A percentile compares a stretch with the other conserved stretches of the same genome.
Evolutionary conservation across 257 asterid genomes (phyloP).

Genomic region (Salvia splendens): DNA sequence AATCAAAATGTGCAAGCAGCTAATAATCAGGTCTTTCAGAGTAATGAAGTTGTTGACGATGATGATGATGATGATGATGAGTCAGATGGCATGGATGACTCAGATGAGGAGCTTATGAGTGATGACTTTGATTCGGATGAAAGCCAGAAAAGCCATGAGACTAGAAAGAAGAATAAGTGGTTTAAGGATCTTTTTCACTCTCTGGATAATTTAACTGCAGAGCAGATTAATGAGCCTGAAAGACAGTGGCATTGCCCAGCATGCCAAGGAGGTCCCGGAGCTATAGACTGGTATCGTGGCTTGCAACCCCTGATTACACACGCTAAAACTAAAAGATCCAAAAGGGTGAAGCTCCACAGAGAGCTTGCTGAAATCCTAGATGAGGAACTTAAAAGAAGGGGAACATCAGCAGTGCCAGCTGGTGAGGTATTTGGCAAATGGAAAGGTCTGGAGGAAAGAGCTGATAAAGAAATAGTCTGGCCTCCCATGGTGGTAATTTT

Average conservation of each 20-base stretch:
- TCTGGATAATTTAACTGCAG: constrained; percentile 46
- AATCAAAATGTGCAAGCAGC: constrained; percentile 19
- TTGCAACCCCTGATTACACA: constrained; percentile 56
- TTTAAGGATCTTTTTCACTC: constrained; percentile 47
- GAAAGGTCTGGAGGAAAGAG: constrained; percentile 43
- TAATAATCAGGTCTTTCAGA: constrained; percentile 28
- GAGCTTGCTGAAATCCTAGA: constrained; percentile 56
- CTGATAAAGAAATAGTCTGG: constrained; percentile 58
- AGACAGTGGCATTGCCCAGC: constrained; percentile 78
- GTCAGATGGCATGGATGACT: constrained; percentile 42
- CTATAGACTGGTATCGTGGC: constrained; percentile 64
- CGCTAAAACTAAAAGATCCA: constrained; percentile 53
- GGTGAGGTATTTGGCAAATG: constrained; percentile 51
- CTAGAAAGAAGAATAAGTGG: constrained; percentile 52
- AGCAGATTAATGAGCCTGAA: constrained; percentile 55
- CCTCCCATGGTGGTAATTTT: constrained; percentile 58
- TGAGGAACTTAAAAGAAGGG: constrained; percentile 51
- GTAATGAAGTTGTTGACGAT: constrained; percentile 34
- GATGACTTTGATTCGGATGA: constrained; percentile 57
- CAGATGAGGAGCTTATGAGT: constrained; percentile 52
- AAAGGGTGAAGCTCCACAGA: constrained; percentile 60
- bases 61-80: constrained; percentile 40
- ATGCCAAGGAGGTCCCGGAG: constrained; percentile 70
- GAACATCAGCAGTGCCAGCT: constrained; percentile 49
- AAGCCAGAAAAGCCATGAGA: constrained; percentile 55